A percentile compares a stretch with the other conserved stretches of the same genome.
Evolutionary conservation across 2,329 filamentous ascomycete species (phyloP).

Genomic region (Penicillium sp.): DNA sequence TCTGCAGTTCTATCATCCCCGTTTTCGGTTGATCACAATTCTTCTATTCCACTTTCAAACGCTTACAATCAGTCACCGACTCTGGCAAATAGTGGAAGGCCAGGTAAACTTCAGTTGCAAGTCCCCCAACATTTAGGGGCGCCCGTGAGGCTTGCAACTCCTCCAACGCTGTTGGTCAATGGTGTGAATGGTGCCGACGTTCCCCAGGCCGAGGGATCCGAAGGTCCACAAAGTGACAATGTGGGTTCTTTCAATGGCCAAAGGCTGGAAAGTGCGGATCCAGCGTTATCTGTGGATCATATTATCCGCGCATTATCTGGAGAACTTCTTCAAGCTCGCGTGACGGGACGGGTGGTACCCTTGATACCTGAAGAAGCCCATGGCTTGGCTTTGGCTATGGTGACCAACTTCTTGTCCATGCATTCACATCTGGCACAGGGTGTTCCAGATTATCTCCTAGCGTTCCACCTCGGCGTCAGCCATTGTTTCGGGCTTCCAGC

Average conservation of each 20-base stretch:
- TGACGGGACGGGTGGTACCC: constrained; percentile 27
- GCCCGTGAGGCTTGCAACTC: constrained; percentile 43
- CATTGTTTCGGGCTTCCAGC: constrained; percentile 32
- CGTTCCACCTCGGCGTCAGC: constrained; percentile 36
- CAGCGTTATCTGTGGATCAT: constrained; percentile 28
- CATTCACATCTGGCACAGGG: constrained; percentile 27
- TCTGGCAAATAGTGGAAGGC: constrained; percentile 25
- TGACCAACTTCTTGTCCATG: constrained; percentile 29
- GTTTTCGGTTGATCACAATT: constrained; percentile 42
- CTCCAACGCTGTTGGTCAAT: constrained; percentile 40
- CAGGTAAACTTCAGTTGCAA: constrained; percentile 42
- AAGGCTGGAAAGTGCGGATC: constrained; percentile 7
- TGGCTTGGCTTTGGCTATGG: constrained; percentile 29
- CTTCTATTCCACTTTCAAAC: constrained; percentile 15
- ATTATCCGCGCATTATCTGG: constrained; percentile 30
- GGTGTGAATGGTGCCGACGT: constrained; percentile 27
- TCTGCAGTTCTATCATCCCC: constrained; percentile 37
- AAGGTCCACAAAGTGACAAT: neutral
- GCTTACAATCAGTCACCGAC: constrained; percentile 27
- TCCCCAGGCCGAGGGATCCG: neutral
- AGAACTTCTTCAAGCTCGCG: constrained; percentile 30
- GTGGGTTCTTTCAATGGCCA: neutral
- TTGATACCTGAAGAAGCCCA: constrained; percentile 31
- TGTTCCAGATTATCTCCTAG: constrained; percentile 27
- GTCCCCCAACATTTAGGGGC: constrained; percentile 40